Percentiles rank a stretch among this genome's conserved stretches.
Conservation (phyloP, 2,329 filamentous ascomycete genomes). For the Ceratocystis huliohia region DNA sequence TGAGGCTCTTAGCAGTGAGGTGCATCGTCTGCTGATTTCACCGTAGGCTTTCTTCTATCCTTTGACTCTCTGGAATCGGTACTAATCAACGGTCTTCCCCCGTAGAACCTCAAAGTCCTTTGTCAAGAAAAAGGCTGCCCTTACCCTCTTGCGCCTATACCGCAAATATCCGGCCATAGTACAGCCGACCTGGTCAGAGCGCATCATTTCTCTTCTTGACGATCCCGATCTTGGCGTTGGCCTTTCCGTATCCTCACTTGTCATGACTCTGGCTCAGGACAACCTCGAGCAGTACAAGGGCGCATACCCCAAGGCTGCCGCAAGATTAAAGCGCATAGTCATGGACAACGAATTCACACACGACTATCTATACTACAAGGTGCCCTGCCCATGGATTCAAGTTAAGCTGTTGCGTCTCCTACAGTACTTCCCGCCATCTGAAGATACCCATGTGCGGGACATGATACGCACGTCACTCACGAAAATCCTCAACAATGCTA, state of each 20-base stretch:
- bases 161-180: constrained; percentile 90
- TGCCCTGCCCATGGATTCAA: constrained; percentile 98
- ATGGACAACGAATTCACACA: constrained; percentile 79
- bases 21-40: constrained; percentile 86
- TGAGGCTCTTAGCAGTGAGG: constrained; percentile 80
- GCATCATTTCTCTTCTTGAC: constrained; percentile 98
- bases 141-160: constrained; percentile 85
- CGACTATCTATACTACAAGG: constrained; percentile 97
- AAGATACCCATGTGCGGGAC: constrained; percentile 81
- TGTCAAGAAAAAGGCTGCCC: constrained; percentile 96
- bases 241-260: constrained; percentile 84
- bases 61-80: neutral
- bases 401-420: constrained; percentile 83
- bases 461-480: constrained; percentile 87
- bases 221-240: constrained; percentile 88
- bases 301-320: constrained; percentile 85
- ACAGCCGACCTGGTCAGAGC: constrained; percentile 91
- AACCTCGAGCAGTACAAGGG: constrained; percentile 89
- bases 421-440: constrained; percentile 96
- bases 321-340: constrained; percentile 75
- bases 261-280: constrained; percentile 90
- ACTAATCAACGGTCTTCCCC: neutral
- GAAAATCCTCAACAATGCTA: constrained; percentile 77
- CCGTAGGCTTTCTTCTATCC: constrained; percentile 50
- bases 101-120: constrained; percentile 70